Percentiles rank a stretch among this genome's conserved stretches.
Evolutionary conservation across 2,329 filamentous ascomycete genomes (phyloP).

Genomic region (Dactylellina drechsleri): DNA sequence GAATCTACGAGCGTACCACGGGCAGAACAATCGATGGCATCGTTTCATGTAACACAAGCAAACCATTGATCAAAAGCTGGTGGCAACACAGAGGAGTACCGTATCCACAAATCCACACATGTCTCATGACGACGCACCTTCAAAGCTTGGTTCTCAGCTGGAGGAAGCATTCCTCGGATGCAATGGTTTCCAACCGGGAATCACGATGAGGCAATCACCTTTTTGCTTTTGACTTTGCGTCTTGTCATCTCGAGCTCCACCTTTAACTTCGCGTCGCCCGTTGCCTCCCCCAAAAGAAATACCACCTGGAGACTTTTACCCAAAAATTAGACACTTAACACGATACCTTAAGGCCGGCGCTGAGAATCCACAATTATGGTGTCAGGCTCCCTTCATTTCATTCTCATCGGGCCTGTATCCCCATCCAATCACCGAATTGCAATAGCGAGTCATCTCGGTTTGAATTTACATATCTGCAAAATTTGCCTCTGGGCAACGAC

Average conservation of each 20-base stretch:
- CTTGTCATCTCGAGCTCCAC: conserved; percentile 28
- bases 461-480: too few relatives aligned
- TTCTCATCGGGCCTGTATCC: conserved; percentile 47
- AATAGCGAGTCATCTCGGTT: conserved; percentile 1
- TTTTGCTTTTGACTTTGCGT: conserved; percentile 17
- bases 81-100: conserved; percentile 17
- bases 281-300: not conserved
- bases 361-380: conserved; percentile 18
- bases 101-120: conserved; percentile 24
- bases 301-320: not conserved
- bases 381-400: not conserved
- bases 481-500: too few relatives aligned
- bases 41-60: not conserved
- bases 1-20: too few relatives aligned
- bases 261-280: not conserved
- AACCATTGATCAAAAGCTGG: not conserved
- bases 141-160: conserved; percentile 23
- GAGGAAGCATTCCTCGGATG: conserved; percentile 50
- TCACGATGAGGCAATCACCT: conserved; percentile 14
- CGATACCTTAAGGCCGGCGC: conserved; percentile 2
- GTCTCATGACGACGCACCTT: conserved; percentile 53
- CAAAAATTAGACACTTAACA: conserved; percentile 2
- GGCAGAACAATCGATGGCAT: not conserved
- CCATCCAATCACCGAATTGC: conserved; percentile 49
- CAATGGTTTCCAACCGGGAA: conserved; percentile 46